These are phyloP conservation scores for Penicillium bovifimosum DNA, from an alignment of 495 filamentous ascomycete genomes.

Conservation along the genomic window DNA sequence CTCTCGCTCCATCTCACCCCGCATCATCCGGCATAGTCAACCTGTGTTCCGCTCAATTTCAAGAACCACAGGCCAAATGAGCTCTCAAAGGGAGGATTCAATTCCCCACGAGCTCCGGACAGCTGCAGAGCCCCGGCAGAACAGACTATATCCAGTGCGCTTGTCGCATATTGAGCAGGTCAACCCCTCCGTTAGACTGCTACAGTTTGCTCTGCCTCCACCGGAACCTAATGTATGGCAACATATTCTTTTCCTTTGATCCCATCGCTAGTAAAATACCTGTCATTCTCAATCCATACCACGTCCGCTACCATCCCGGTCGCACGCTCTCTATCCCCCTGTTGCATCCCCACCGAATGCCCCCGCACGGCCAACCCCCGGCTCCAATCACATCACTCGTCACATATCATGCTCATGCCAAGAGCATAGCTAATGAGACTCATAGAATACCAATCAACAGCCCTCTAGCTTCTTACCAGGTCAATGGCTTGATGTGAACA, in stretches of 20 bases:
- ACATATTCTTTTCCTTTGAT: not conserved
- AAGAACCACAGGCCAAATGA: constrained; percentile 21
- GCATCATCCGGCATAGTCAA: not conserved
- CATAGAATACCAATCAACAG: constrained; percentile 20
- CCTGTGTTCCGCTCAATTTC: not conserved
- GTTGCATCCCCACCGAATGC: not conserved
- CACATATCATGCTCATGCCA: not conserved
- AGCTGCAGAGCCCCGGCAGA: constrained; percentile 62
- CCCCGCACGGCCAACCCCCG: not conserved
- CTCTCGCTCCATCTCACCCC: not conserved
- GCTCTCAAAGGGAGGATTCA: constrained; percentile 29
- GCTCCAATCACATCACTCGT: not conserved
- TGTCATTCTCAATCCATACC: not conserved
- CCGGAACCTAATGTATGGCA: constrained; percentile 21
- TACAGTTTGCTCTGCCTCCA: constrained; percentile 38
- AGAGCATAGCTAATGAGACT: not conserved
- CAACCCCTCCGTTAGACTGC: constrained; percentile 45
- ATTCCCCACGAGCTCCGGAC: constrained; percentile 61
- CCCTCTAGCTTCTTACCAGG: constrained; percentile 63
- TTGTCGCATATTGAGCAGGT: constrained; percentile 44
- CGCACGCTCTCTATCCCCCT: not conserved
- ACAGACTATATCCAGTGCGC: constrained; percentile 45
- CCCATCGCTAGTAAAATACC: not conserved
- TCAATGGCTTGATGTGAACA: constrained; percentile 86
- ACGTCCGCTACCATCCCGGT: not conserved